Percentiles rank a stretch among this genome's conserved stretches.
phyloP scores from a whole-genome alignment of 768 basidiomycete species.

The Lactarius pseudohatsudake region DNA sequence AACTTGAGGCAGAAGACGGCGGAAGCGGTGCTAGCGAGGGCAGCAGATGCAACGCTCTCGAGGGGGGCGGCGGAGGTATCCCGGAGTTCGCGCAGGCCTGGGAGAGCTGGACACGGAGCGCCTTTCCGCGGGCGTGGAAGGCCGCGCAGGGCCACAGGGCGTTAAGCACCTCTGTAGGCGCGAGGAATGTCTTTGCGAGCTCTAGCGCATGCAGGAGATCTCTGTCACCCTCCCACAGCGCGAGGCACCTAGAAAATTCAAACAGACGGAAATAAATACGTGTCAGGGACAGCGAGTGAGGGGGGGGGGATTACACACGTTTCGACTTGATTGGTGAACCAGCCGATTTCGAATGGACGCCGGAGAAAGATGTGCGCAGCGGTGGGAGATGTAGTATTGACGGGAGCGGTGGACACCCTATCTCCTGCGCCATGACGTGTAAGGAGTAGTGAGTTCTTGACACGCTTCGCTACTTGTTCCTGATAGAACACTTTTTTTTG shows the following conservation, averaged over 20 bases:
- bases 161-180: slow-evolving; percentile 65
- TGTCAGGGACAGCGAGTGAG: neutral
- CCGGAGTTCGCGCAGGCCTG: slow-evolving; percentile 32
- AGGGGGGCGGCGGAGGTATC: slow-evolving; percentile 30
- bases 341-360: slow-evolving; percentile 36
- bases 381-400: slow-evolving; percentile 42
- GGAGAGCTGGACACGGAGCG: slow-evolving; percentile 32
- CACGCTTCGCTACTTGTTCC: slow-evolving; percentile 60
- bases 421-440: neutral
- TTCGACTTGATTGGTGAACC: slow-evolving; percentile 60
- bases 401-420: neutral
- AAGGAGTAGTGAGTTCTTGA: slow-evolving; percentile 47
- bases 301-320: slow-evolving; percentile 44
- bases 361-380: slow-evolving; percentile 59
- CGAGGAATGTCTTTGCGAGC: slow-evolving; percentile 62
- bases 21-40: neutral
- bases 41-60: slow-evolving; percentile 1
- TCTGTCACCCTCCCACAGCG: slow-evolving; percentile 64
- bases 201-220: slow-evolving; percentile 58
- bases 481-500: slow-evolving; percentile 60
- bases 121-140: slow-evolving; percentile 31
- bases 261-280: slow-evolving; percentile 10
- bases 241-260: slow-evolving; percentile 49
- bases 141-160: slow-evolving; percentile 61
- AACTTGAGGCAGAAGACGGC: neutral